Evolutionary conservation across 2,329 filamentous ascomycete genomes (phyloP), one percentile per base, ranked within the genome.

Genomic region (Orbilia ellipsospora): DNA sequence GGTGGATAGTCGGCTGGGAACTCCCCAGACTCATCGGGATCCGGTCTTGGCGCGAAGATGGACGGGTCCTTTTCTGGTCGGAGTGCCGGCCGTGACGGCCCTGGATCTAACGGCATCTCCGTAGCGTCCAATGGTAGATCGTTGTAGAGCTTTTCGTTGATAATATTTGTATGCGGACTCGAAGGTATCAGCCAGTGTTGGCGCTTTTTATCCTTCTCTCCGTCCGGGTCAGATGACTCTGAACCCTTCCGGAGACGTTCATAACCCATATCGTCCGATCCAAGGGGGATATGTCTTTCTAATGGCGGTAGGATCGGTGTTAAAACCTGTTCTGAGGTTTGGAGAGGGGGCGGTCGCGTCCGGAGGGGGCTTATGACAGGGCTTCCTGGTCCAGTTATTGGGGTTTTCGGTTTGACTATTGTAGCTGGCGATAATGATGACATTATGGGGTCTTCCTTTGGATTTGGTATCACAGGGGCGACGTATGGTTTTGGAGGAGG

Each of bases 101-200:
- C 63, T 45, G 63, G 70, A 6, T 74, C 70, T 45, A 50, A 40
- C 31, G 70, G 63, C 70, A 74, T 63, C 23, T 74, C 70, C n/a
- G 63, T 52, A 7, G 45, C 54, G 52, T 74, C 70, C 52, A 74
- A 60, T 57, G 70, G 70, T 18, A 74, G 57, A 2, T 74, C 63
- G 36, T 68, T 68, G 51, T 74, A 74, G 10, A 74, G 57, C 42
- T 74, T 74, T 60, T 74, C 70, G 63, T 74, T 67, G 28, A 74
- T 74, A 44, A 74, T 74, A 45, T 68, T 74, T 57, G 63, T 74
- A 23, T 74, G 63, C 57, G 63, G 63, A 40, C 70, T 74, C 45
- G 57, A 67, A 18, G 70, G 70, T 20, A 67, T 57, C 44, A 74
- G 20, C 70, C 70, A 74, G 59, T 74, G 70, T 55, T 74, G 70